A percentile compares a stretch with the other conserved stretches of the same genome.
Evolutionary conservation across 768 basidiomycete species (phyloP).

Genomic region (Boletales sp.): DNA sequence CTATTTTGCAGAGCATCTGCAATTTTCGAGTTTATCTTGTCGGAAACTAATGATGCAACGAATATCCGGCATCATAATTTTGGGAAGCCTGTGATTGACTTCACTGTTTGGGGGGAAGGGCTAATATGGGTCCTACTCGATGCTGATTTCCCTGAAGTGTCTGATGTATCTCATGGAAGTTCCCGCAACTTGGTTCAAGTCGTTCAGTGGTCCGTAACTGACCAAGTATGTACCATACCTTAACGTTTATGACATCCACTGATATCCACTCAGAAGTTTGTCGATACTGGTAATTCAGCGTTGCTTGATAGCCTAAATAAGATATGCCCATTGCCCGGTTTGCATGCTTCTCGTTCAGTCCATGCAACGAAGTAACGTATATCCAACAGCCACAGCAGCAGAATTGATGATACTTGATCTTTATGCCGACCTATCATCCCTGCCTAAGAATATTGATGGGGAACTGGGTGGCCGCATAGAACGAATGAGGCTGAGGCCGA

Average conservation of each 20-base stretch:
- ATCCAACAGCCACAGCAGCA: slow-evolving; percentile 41
- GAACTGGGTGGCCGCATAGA: slow-evolving; percentile 40
- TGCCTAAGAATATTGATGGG: slow-evolving; percentile 57
- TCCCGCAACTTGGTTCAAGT: slow-evolving; percentile 26
- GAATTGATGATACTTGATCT: slow-evolving; percentile 56
- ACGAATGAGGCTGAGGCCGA: slow-evolving; percentile 11
- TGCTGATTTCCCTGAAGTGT: slow-evolving; percentile 32
- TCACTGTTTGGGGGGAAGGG: slow-evolving; percentile 38
- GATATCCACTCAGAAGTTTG: slow-evolving; percentile 16
- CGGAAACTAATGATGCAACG: slow-evolving; percentile 18
- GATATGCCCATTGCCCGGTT: slow-evolving; percentile 45
- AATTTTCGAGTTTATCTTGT: slow-evolving; percentile 49
- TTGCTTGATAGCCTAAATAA: slow-evolving; percentile 47
- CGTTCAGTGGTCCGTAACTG: slow-evolving; percentile 30
- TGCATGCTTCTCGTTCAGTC: slow-evolving; percentile 3
- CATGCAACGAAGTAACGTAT: neutral
- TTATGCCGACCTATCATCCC: slow-evolving; percentile 50
- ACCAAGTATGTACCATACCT: slow-evolving; percentile 33
- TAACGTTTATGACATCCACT: neutral
- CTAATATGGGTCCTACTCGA: slow-evolving; percentile 51
- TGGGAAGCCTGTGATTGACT: slow-evolving; percentile 57
- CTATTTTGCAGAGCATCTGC: slow-evolving; percentile 54
- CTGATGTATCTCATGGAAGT: slow-evolving; percentile 8
- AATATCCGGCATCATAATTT: slow-evolving; percentile 46
- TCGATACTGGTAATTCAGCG: slow-evolving; percentile 17